A percentile compares a stretch with the other conserved stretches of the same genome.
These are phyloP conservation scores for Tripterygium wilfordii DNA, from an alignment of 177 flowering plant genomes.

Conservation along the genomic window DNA sequence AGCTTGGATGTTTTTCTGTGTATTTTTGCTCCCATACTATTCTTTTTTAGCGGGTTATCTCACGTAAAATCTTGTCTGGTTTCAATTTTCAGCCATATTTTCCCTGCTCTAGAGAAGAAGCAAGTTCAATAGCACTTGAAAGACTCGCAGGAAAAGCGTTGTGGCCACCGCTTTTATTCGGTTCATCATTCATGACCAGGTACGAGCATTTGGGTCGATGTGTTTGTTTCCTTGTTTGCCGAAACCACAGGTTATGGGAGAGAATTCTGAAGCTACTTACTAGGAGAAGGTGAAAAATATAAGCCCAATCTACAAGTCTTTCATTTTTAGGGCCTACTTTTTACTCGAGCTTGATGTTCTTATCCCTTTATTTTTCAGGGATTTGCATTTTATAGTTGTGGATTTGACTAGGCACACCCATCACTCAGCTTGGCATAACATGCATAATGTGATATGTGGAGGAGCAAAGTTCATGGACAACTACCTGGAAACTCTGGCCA, in stretches of 20 bases:
- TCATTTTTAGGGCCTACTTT: too few species aligned
- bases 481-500: constrained; percentile 35
- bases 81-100: constrained; percentile 81
- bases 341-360: not conserved
- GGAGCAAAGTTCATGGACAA: constrained; percentile 53
- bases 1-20: too few species aligned
- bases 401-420: constrained; percentile 75
- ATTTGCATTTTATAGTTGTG: constrained; percentile 29
- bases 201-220: constrained; percentile 84
- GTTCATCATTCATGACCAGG: constrained; percentile 81
- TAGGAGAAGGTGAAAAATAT: constrained; percentile 49
- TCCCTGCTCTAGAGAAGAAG: constrained; percentile 32
- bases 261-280: constrained; percentile 45
- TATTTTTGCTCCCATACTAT: too few species aligned
- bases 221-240: constrained; percentile 60
- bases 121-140: constrained; percentile 31
- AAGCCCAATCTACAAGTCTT: too few species aligned
- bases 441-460: constrained; percentile 89
- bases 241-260: constrained; percentile 73
- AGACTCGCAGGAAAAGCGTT: constrained; percentile 50
- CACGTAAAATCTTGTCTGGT: too few species aligned
- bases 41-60: too few species aligned
- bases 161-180: constrained; percentile 74
- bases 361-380: constrained; percentile 28
- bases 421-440: constrained; percentile 88